phyloP scores from a whole-genome alignment of 2,329 filamentous ascomycete species.

The Coniella vitis region DNA sequence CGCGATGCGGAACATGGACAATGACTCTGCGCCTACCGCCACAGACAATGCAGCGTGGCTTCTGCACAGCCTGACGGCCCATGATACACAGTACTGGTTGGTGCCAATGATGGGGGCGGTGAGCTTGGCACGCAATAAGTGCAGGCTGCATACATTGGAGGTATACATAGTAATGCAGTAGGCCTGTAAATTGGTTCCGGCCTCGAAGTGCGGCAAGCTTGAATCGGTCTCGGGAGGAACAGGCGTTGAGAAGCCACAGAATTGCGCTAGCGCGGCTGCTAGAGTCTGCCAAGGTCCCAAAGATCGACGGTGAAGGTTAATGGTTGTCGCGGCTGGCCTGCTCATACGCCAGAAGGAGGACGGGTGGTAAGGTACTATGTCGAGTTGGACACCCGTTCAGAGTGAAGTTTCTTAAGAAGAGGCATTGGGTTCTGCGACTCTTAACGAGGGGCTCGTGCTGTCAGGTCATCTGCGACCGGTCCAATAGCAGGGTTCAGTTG shows the following conservation, averaged over 20 bases:
- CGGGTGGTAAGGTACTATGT: too few species aligned
- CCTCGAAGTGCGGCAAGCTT: background rate
- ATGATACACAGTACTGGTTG: background rate
- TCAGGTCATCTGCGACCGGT: too few species aligned
- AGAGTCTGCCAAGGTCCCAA: too few species aligned
- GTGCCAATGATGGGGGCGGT: background rate
- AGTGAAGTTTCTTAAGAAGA: too few species aligned
- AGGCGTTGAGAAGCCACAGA: background rate
- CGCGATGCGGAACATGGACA: background rate
- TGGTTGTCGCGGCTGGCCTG: too few species aligned
- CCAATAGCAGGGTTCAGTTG: too few species aligned
- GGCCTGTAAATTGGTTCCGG: background rate
- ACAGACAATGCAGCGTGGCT: background rate
- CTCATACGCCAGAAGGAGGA: too few species aligned
- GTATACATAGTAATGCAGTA: conserved; percentile 1
- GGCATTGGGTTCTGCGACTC: too few species aligned
- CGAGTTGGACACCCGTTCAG: too few species aligned
- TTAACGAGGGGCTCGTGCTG: too few species aligned
- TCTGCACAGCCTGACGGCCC: background rate
- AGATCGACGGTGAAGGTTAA: too few species aligned
- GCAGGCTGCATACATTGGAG: background rate
- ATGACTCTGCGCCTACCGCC: background rate
- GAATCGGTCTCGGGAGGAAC: background rate
- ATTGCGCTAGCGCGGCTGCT: background rate
- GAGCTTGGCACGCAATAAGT: background rate